Base-by-base conservation (phyloP, 2,329 filamentous ascomycete species). In the Juglanconis sp. region DNA sequence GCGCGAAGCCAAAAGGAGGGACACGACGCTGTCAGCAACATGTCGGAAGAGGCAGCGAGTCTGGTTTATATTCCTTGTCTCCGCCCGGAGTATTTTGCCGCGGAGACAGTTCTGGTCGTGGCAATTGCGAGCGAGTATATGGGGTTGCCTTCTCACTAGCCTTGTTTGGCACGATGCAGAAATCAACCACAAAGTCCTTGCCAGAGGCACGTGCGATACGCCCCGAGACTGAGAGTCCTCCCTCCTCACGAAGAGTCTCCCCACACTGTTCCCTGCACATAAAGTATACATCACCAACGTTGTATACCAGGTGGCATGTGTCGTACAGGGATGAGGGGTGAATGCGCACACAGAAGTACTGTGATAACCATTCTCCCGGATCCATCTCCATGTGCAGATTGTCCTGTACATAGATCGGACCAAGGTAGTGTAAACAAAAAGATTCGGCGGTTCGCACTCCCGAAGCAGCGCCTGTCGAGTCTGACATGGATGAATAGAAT, bases 311-410 rank as follows among this genome's bases (percentile, higher is more conserved):
- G 38, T 15, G 10, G 38, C 24, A 44, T n/a, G 24, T 42, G 36
- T 4, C 13, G 5, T 42, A 52, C 60, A 52, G 55, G 48, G 60
- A 40, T 62, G 56, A 62, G 56, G 60, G 60, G 60, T 62, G 59
- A 56, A 53, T 15, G 17, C 5, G 38, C 2, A 24, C 24, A 24
- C 24, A 24, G 24, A 24, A 24, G 24, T 24, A 24, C 24, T 24
- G 24, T 24, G 24, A 24, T 24, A 24, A 24, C 24, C 24, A 24
- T 24, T 24, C 24, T 24, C 24, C 24, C 24, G 24, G 24, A 24
- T 24, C 24, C 24, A 24, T 24, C 24, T 24, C 24, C 24, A 24
- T 24, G 24, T 24, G 24, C 24, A 24, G 24, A 24, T 24, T 24
- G 24, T 24, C 24, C 24, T 24, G 24, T 24, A 24, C 24, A 24